A percentile compares a stretch with the other conserved stretches of the same genome.
These are phyloP conservation scores for Scalesia atractyloides DNA, from an alignment of 129 eudicot species.

Conservation along the genomic window DNA sequence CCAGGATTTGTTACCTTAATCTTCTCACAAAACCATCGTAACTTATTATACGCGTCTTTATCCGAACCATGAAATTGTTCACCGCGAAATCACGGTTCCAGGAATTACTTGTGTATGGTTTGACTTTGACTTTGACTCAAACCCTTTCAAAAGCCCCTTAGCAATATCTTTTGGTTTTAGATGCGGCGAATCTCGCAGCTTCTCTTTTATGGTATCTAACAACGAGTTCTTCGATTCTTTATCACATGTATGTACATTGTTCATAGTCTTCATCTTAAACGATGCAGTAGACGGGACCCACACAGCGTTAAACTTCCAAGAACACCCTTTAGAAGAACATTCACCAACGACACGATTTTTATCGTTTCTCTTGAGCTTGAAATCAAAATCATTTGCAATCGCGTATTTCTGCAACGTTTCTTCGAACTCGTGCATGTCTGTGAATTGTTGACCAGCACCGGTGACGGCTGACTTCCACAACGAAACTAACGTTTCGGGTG, in stretches of 20 bases:
- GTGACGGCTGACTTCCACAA: conserved; percentile 58
- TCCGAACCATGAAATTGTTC: conserved; percentile 71
- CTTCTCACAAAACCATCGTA: conserved; percentile 64
- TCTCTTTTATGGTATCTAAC: conserved; percentile 66
- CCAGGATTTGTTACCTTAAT: conserved; percentile 63
- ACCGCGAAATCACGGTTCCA: conserved; percentile 56
- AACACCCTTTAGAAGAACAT: conserved; percentile 68
- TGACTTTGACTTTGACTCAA: conserved; percentile 48
- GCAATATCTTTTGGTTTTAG: conserved; percentile 66
- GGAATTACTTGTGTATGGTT: conserved; percentile 62
- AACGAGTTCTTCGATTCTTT: conserved; percentile 63
- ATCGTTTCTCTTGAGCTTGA: conserved; percentile 59
- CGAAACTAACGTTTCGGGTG: conserved; percentile 50
- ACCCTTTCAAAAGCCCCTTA: conserved; percentile 51
- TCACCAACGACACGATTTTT: conserved; percentile 51
- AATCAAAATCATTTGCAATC: conserved; percentile 63
- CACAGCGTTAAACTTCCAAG: conserved; percentile 69
- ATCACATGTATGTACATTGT: conserved; percentile 60
- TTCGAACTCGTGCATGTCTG: conserved; percentile 61
- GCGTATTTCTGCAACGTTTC: conserved; percentile 67
- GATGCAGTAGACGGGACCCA: conserved; percentile 53
- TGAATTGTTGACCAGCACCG: conserved; percentile 74
- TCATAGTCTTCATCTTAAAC: conserved; percentile 57
- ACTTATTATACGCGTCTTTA: conserved; percentile 58
- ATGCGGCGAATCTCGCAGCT: conserved; percentile 62